phyloP scores from a whole-genome alignment of 371 early-diverging fungal genomes.

The Circinella umbellata region DNA sequence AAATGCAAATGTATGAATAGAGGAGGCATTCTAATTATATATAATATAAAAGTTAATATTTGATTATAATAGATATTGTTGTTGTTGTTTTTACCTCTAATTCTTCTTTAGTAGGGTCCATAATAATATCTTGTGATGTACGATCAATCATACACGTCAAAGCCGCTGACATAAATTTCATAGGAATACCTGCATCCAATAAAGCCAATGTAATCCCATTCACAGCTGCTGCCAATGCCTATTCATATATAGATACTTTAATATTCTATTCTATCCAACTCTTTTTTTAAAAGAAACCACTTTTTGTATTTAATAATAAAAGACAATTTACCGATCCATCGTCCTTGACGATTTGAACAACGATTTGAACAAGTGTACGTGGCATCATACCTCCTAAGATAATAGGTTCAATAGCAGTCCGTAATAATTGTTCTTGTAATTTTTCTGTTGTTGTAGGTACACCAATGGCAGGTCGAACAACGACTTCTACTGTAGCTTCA shows the following conservation, averaged over 20 bases:
- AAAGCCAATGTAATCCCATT: conserved; percentile 88
- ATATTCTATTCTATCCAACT: not conserved
- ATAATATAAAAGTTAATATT: not conserved
- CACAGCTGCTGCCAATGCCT: conserved; percentile 78
- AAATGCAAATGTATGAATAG: conserved; percentile 88
- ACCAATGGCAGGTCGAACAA: conserved; percentile 76
- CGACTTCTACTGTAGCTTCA: conserved; percentile 82
- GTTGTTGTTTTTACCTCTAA: conserved; percentile 49
- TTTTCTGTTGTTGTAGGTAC: conserved; percentile 72
- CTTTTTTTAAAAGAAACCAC: not conserved
- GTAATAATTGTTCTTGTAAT: conserved; percentile 69
- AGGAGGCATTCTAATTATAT: conserved; percentile 59
- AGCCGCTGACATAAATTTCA: conserved; percentile 74
- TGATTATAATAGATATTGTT: not conserved
- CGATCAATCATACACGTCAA: conserved; percentile 73
- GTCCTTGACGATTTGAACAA: conserved; percentile 79
- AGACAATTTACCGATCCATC: conserved; percentile 77
- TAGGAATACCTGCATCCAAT: conserved; percentile 91
- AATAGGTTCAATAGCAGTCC: conserved; percentile 74
- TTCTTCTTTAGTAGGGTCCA: conserved; percentile 86
- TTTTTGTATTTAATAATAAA: too few species aligned
- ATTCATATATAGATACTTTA: conserved; percentile 1
- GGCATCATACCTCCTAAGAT: conserved; percentile 85
- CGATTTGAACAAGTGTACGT: conserved; percentile 86
- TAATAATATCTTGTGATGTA: conserved; percentile 60